phyloP scores from a whole-genome alignment of 2,329 filamentous ascomycete genomes.

The Neoarthrinium moseri region DNA sequence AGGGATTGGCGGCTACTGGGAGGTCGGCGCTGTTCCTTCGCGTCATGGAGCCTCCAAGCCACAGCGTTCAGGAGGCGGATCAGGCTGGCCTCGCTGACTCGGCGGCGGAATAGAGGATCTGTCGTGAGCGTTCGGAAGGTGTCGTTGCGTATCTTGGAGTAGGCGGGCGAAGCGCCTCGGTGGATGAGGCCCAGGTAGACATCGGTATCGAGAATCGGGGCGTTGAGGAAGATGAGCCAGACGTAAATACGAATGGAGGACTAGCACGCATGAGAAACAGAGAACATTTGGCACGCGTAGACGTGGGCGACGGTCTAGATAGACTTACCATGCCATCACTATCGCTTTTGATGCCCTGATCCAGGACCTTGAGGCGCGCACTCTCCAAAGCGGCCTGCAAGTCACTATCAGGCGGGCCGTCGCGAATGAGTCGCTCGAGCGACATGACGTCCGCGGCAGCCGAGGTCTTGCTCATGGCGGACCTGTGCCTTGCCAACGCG shows the following conservation, averaged over 20 bases:
- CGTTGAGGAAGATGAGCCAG: conserved; percentile 91
- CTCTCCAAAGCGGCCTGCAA: conserved; percentile 66
- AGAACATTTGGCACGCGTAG: no score
- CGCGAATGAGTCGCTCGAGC: conserved; percentile 74
- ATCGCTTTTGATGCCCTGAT: conserved; percentile 74
- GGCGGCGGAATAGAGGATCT: conserved; percentile 92
- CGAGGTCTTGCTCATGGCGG: conserved; percentile 42
- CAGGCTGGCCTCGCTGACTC: conserved; percentile 91
- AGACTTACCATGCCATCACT: conserved; percentile 73
- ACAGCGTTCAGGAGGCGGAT: conserved; percentile 93
- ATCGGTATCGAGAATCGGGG: conserved; percentile 80
- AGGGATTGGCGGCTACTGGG: conserved; percentile 26
- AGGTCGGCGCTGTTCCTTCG: conserved; percentile 49
- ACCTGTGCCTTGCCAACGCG: conserved; percentile 37
- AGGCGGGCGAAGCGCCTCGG: conserved; percentile 88
- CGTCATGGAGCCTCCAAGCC: conserved; percentile 89
- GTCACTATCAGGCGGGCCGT: conserved; percentile 74
- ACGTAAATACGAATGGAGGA: conserved; percentile 92
- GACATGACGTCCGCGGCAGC: conserved; percentile 55
- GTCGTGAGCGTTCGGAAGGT: conserved; percentile 96
- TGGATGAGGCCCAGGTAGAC: conserved; percentile 88
- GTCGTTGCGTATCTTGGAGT: conserved; percentile 97
- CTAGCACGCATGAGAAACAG: conserved; percentile 45
- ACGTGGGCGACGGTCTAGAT: neutral
- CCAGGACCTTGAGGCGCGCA: conserved; percentile 69